These are phyloP conservation scores for Aureobasidium sp. DNA, from an alignment of 2,329 filamentous ascomycete genomes.

Conservation along the genomic window DNA sequence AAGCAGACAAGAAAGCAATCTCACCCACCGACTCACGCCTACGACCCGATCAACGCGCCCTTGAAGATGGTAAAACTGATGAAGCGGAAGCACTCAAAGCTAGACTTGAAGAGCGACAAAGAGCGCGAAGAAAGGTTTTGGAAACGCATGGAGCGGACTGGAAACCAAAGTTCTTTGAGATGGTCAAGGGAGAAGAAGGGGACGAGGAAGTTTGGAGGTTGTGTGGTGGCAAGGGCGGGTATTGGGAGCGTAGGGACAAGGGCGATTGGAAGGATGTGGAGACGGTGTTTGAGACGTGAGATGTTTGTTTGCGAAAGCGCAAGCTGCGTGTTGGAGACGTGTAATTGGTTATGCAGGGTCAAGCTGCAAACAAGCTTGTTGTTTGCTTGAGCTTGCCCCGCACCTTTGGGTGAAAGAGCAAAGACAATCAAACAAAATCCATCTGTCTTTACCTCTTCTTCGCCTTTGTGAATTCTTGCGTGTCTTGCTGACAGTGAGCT, in stretches of 20 bases:
- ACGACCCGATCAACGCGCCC: constrained; percentile 77
- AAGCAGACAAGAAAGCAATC: constrained; percentile 65
- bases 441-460: too few species aligned
- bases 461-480: too few species aligned
- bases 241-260: constrained; percentile 79
- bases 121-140: constrained; percentile 63
- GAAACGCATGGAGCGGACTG: constrained; percentile 68
- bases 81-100: constrained; percentile 78
- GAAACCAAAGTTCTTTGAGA: constrained; percentile 77
- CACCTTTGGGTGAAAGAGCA: too few species aligned
- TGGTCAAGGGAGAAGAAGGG: constrained; percentile 40
- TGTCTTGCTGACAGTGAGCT: too few species aligned
- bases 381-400: background rate
- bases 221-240: constrained; percentile 75
- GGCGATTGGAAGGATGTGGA: constrained; percentile 58
- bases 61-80: constrained; percentile 76
- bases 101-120: constrained; percentile 77
- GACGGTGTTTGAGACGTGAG: constrained; percentile 43
- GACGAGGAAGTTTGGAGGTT: constrained; percentile 51
- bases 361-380: background rate
- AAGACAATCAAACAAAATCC: too few species aligned
- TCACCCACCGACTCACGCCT: constrained; percentile 77
- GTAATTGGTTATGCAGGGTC: background rate
- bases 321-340: background rate
- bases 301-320: background rate